Conservation (phyloP, 106 monocot genomes). For the Hemerocallis citrina region DNA sequence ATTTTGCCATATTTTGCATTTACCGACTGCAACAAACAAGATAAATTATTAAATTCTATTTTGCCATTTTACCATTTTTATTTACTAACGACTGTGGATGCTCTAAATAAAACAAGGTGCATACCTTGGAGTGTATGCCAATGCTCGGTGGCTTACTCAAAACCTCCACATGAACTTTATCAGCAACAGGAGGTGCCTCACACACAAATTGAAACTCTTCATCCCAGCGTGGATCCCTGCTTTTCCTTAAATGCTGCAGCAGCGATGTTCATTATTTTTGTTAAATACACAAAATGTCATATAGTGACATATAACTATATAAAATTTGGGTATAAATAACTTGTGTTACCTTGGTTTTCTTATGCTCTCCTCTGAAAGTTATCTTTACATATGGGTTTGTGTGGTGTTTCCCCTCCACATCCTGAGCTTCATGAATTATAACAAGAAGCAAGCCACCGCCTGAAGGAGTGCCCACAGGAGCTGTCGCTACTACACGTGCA, state of each 20-base stretch:
- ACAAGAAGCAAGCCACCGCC: constrained; percentile 60
- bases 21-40: too few species aligned
- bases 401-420: constrained; percentile 65
- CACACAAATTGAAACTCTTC: constrained; percentile 59
- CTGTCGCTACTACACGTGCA: constrained; percentile 27
- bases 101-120: too few species aligned
- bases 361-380: constrained; percentile 47
- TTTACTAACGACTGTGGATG: too few species aligned
- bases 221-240: constrained; percentile 77
- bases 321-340: not conserved
- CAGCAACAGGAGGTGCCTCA: constrained; percentile 46
- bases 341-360: constrained; percentile 60
- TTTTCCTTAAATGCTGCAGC: constrained; percentile 72
- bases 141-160: constrained; percentile 57
- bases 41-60: too few species aligned
- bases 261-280: not conserved
- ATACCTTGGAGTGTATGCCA: constrained; percentile 67
- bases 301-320: not conserved
- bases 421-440: constrained; percentile 54
- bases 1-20: too few species aligned
- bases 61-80: too few species aligned
- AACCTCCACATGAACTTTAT: constrained; percentile 64
- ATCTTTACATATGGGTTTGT: constrained; percentile 48
- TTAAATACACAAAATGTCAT: not conserved
- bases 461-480: constrained; percentile 48